Evolutionary conservation across 164 flowering plant genomes (phyloP).

Genomic region (Tetrastigma voinierianum): DNA sequence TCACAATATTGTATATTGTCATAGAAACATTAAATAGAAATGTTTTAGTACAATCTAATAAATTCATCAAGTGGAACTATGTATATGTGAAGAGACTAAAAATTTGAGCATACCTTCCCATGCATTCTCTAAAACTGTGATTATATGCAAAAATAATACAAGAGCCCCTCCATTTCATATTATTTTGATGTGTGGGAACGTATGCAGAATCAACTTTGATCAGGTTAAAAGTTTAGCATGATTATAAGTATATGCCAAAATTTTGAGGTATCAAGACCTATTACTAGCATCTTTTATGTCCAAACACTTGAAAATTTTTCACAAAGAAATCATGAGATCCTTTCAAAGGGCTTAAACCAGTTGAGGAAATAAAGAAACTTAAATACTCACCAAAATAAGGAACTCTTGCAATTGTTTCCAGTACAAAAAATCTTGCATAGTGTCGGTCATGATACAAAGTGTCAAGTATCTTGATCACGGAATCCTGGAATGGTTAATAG

Average conservation of each 20-base stretch:
- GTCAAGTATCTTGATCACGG: constrained; percentile 87
- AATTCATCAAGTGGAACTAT: not conserved
- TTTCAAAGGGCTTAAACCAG: not conserved
- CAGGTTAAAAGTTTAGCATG: not conserved
- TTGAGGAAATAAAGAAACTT: not conserved
- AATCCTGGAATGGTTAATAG: constrained; percentile 57
- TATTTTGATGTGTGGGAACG: not conserved
- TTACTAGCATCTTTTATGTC: too few species aligned
- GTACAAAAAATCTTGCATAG: constrained; percentile 89
- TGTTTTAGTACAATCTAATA: not conserved
- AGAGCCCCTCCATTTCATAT: not conserved
- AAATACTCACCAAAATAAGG: constrained; percentile 87
- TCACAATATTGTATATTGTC: too few species aligned
- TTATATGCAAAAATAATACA: too few species aligned
- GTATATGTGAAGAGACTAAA: not conserved
- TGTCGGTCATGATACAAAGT: constrained; percentile 72
- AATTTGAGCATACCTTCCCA: not conserved
- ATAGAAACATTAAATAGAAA: not conserved
- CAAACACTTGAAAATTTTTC: too few species aligned
- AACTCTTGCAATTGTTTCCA: constrained; percentile 97
- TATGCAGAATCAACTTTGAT: not conserved
- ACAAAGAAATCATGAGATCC: not conserved
- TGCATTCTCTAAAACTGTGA: too few species aligned
- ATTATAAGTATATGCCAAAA: not conserved
- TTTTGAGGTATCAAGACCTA: not conserved